phyloP scores from a whole-genome alignment of 306 rosid species.

The Aeschynomene evenia region DNA sequence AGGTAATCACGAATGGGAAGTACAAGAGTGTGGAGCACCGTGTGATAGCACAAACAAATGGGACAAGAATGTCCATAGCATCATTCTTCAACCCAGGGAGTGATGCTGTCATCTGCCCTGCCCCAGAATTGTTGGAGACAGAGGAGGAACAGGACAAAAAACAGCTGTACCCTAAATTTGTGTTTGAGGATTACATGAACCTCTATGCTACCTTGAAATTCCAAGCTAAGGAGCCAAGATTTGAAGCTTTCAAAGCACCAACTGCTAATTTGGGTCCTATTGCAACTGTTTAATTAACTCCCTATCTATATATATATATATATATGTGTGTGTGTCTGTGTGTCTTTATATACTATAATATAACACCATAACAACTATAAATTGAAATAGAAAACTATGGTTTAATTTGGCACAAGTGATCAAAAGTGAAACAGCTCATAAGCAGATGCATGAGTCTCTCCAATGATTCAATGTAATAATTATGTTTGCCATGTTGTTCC shows the following conservation, averaged over 20 bases:
- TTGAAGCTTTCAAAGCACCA: conserved; percentile 69
- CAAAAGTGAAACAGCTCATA: background rate
- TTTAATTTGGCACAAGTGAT: background rate
- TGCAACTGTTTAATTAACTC: conserved; percentile 70
- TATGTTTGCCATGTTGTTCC: background rate
- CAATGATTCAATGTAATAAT: background rate
- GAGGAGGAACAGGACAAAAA: conserved; percentile 56
- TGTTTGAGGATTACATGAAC: conserved; percentile 90
- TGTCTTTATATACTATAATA: too few relatives aligned
- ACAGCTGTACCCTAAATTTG: conserved; percentile 82
- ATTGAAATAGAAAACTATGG: too few relatives aligned
- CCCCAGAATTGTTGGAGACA: conserved; percentile 65
- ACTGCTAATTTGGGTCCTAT: conserved; percentile 50
- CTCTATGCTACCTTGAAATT: conserved; percentile 70
- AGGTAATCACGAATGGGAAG: conserved; percentile 88
- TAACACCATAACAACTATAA: too few relatives aligned
- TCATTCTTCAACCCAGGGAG: conserved; percentile 93
- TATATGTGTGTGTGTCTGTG: too few relatives aligned
- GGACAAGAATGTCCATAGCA: conserved; percentile 86
- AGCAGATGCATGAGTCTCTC: background rate
- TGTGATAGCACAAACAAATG: conserved; percentile 74
- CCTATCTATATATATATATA: too few relatives aligned
- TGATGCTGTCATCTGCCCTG: conserved; percentile 85
- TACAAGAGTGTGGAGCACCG: conserved; percentile 92
- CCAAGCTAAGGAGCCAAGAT: conserved; percentile 82